These are phyloP conservation scores for Pseudogymnoascus sp. DNA, from an alignment of 2,329 filamentous ascomycete species.

Conservation along the genomic window DNA sequence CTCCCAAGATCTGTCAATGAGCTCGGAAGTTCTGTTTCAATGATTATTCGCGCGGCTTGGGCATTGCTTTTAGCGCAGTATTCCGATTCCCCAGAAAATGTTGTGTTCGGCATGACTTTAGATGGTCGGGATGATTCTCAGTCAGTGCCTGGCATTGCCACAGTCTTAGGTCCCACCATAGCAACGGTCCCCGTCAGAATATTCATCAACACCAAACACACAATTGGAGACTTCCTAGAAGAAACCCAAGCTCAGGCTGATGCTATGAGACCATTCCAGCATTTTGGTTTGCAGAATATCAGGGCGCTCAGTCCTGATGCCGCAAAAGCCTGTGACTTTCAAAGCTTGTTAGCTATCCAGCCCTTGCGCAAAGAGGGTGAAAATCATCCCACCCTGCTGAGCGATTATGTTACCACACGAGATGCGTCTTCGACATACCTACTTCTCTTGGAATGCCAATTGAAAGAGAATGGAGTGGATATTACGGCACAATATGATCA, in stretches of 20 bases:
- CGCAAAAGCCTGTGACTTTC: conserved; percentile 33
- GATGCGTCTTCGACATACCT: background rate
- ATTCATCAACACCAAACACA: conserved; percentile 23
- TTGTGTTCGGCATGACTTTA: conserved; percentile 36
- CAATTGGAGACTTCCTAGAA: conserved; percentile 36
- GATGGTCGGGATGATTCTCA: conserved; percentile 34
- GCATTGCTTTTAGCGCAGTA: conserved; percentile 33
- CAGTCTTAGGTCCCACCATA: conserved; percentile 31
- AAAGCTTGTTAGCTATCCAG: conserved; percentile 34
- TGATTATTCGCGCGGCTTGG: conserved; percentile 36
- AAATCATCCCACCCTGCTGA: background rate
- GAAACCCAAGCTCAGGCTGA: conserved; percentile 31
- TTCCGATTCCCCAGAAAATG: conserved; percentile 28
- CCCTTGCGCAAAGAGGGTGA: background rate
- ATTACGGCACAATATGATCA: background rate
- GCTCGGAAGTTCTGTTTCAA: conserved; percentile 18
- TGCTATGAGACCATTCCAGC: conserved; percentile 43
- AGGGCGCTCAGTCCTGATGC: conserved; percentile 35
- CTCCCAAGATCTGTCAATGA: background rate
- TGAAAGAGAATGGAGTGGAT: background rate
- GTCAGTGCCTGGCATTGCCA: too few relatives aligned
- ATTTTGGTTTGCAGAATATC: conserved; percentile 37
- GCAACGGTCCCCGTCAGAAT: conserved; percentile 36
- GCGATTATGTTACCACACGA: background rate
- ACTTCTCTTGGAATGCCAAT: background rate